phyloP scores from a whole-genome alignment of 345 rosid genomes.

The Turritis glabra region DNA sequence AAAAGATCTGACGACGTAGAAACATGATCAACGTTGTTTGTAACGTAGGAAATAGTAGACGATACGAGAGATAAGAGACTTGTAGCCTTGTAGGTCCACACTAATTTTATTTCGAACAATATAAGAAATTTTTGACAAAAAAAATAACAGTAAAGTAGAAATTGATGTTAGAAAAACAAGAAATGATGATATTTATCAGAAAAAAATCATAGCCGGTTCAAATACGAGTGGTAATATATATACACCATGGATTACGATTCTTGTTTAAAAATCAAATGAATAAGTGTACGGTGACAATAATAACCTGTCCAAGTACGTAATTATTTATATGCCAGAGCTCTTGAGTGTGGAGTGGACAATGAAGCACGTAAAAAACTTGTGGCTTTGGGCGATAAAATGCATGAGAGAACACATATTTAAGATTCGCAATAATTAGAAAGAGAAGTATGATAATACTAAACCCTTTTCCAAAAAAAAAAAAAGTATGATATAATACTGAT shows the following conservation, averaged over 20 bases:
- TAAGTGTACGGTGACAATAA: neutral
- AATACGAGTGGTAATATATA: neutral
- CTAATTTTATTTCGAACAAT: neutral
- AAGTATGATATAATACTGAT: conserved; percentile 1
- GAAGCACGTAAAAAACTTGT: neutral
- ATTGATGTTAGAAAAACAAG: neutral
- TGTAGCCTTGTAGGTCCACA: neutral
- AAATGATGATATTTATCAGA: too few species aligned
- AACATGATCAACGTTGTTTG: neutral
- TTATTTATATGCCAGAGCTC: neutral
- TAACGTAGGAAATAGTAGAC: neutral
- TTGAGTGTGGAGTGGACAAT: conserved; percentile 12
- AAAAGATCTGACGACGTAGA: neutral
- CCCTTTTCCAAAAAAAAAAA: too few species aligned
- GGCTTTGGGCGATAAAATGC: neutral
- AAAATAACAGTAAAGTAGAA: neutral
- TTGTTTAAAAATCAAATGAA: neutral
- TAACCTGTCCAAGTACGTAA: neutral
- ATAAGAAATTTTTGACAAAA: neutral
- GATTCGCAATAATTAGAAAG: conserved; percentile 2
- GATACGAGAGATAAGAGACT: neutral
- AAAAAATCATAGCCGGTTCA: neutral
- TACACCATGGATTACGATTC: neutral
- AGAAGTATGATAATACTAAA: neutral
- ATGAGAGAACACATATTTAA: conserved; percentile 1